A percentile compares a stretch with the other conserved stretches of the same genome.
phyloP scores from a whole-genome alignment of 2,329 filamentous ascomycete genomes.

The Cordyceps farinosa region DNA sequence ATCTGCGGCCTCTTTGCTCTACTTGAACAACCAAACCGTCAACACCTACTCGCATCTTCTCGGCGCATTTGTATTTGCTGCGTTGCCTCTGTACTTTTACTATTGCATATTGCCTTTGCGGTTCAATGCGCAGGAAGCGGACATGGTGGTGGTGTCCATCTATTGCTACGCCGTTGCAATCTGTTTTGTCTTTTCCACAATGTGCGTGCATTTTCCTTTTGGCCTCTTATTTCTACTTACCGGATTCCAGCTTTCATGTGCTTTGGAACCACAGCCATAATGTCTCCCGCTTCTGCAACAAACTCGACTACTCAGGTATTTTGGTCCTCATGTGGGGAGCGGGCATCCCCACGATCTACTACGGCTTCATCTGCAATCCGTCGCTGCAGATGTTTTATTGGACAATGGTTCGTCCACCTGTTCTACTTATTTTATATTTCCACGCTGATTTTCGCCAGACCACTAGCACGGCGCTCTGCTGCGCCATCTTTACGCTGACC shows the following conservation, averaged over 20 bases:
- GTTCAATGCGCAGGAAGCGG: neutral
- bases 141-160: neutral
- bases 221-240: too few species aligned
- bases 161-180: neutral
- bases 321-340: constrained; percentile 16
- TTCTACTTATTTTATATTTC: too few species aligned
- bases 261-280: constrained; percentile 13
- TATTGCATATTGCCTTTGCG: neutral
- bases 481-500: constrained; percentile 18
- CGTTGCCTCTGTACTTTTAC: neutral
- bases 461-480: constrained; percentile 16
- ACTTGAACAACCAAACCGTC: neutral
- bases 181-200: neutral
- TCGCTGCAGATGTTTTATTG: constrained; percentile 19
- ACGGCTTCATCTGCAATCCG: constrained; percentile 22
- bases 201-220: too few species aligned
- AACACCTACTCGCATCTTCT: neutral
- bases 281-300: constrained; percentile 8
- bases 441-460: neutral
- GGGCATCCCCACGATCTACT: constrained; percentile 16
- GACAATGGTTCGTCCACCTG: constrained; percentile 10
- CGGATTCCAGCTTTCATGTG: constrained; percentile 3
- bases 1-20: neutral
- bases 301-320: constrained; percentile 14
- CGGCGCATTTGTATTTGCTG: neutral